Base-by-base conservation (phyloP, 306 rosid genomes). In the Lablab purpureus region DNA sequence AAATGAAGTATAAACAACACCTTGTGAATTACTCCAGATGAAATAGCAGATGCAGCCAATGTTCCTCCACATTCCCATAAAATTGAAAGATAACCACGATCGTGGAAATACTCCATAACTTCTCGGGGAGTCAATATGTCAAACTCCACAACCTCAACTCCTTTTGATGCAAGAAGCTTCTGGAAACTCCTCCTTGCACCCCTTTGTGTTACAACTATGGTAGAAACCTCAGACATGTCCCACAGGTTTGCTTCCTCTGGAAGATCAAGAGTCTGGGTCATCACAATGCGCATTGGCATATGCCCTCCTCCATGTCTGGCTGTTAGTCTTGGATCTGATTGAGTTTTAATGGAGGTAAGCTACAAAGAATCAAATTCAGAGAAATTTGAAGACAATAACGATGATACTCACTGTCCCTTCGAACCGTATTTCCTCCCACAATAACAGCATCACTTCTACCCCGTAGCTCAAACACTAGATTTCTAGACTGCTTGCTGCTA, bases 1-100 rank as follows among this genome's bases (percentile, higher is more conserved):
- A 75, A 68, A 49, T 23, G 28, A 46, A 43, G 15, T 19, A 52
- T 13, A 72, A 85, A 62, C 32, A 17, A 37, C 72, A 81, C 98
- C 98, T 95, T 93, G 86, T 91, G 97, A 86, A 92, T 85, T 64
- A 92, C 89, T 80, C 99, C 97, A 73, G 96, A 80, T 50, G 95
- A 90, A 84, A 95, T 92, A 69, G 99, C 99, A 63, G 99, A 88
- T 3, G 97, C 99, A 64, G 99, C 92, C 80, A 95, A 82, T 28
- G 97, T 89, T 77, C 99, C 99, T 78, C 98, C 99, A 1, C 98
- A 92, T 83, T 92, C 98, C 99, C 99, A 95, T 52, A 91, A 85
- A 82, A 95, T 85, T 18, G 97, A 95, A 87, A 95, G 97, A 85
- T 87, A 87, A 21, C 98, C 98, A 8, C 98, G 97, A 85, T 89